phyloP scores from a whole-genome alignment of 805 yeast species.

The Candida silvicultrix region DNA sequence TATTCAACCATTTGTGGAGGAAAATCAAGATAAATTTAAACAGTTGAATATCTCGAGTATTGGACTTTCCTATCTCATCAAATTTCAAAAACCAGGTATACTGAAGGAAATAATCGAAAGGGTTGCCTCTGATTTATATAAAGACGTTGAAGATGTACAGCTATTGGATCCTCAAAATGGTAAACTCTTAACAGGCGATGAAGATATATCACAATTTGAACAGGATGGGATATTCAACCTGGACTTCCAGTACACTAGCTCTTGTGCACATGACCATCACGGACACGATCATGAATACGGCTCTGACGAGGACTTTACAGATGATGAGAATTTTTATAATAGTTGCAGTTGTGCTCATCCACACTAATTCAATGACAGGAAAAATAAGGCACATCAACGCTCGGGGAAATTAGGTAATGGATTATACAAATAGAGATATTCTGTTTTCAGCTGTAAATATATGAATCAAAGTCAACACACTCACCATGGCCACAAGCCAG shows the following conservation, averaged over 20 bases:
- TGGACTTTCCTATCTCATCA: constrained; percentile 12
- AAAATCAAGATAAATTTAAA: constrained; percentile 12
- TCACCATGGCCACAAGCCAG: too few relatives aligned
- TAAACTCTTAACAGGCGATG: constrained; percentile 8
- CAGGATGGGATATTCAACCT: constrained; percentile 10
- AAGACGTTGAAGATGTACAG: constrained; percentile 10
- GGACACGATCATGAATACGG: constrained; percentile 10
- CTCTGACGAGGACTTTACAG: constrained; percentile 17
- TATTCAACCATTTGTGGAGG: constrained; percentile 18
- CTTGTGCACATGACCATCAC: constrained; percentile 2
- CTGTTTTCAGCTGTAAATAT: too few relatives aligned
- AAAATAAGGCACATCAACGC: too few relatives aligned
- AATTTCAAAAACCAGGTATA: constrained; percentile 11
- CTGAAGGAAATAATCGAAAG: constrained; percentile 13
- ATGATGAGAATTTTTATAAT: constrained; percentile 20
- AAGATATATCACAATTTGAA: constrained; percentile 3
- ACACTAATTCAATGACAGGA: not conserved
- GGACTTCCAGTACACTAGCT: constrained; percentile 12
- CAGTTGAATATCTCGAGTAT: constrained; percentile 13
- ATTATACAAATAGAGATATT: not conserved
- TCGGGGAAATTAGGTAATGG: too few relatives aligned
- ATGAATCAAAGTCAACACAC: too few relatives aligned
- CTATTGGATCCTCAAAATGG: constrained; percentile 16
- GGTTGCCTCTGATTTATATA: constrained; percentile 16
- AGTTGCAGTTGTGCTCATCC: constrained; percentile 22